These are phyloP conservation scores for Diaporthe batatas DNA, from an alignment of 2,329 filamentous ascomycete genomes.

Conservation along the genomic window DNA sequence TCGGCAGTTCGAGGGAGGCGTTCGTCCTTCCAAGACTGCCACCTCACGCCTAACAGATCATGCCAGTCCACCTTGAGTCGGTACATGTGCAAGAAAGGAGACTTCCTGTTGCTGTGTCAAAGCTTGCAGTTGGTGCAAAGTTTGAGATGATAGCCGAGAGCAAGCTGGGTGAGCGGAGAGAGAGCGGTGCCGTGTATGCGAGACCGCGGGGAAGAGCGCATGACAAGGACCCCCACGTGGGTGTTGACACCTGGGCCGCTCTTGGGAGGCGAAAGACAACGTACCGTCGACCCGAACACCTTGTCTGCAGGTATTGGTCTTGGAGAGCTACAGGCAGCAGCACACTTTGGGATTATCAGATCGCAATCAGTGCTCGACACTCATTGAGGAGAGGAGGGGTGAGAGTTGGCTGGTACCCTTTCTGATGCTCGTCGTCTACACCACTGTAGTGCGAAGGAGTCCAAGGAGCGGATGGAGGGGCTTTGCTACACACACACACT, in stretches of 20 bases:
- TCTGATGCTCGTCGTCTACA: not conserved
- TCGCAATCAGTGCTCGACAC: not conserved
- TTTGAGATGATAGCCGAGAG: constrained; percentile 1
- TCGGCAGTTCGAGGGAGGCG: not conserved
- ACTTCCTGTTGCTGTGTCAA: not conserved
- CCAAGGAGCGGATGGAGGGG: not conserved
- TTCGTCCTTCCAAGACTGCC: not conserved
- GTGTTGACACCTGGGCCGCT: not conserved
- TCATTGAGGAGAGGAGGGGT: not conserved
- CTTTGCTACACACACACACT: no score
- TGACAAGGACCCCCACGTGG: not conserved
- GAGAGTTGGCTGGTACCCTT: not conserved
- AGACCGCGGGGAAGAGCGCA: not conserved
- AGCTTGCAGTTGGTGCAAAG: constrained; percentile 14
- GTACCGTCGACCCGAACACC: not conserved
- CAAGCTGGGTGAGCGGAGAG: not conserved
- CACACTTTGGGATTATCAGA: not conserved
- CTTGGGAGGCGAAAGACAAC: not conserved
- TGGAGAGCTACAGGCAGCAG: not conserved
- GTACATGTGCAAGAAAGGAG: not conserved
- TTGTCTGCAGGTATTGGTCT: not conserved
- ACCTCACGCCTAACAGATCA: not conserved
- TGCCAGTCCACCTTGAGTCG: not conserved
- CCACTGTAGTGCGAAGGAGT: not conserved
- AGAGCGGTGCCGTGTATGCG: not conserved